Conservation (phyloP, 768 basidiomycete species). For the Tephrocybe sp. region DNA sequence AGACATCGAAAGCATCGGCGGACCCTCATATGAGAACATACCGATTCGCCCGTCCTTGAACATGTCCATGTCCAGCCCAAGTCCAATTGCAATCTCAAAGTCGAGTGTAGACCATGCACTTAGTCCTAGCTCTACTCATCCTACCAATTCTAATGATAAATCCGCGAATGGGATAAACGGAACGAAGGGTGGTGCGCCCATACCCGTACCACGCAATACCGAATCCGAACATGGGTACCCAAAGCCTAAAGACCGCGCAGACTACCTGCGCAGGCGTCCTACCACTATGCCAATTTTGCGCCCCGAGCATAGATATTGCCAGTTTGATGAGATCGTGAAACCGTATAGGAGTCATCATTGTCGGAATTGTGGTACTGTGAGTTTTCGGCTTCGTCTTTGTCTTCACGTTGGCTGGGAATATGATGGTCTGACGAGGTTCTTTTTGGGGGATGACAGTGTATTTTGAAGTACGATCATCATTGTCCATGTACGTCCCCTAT, state of each 20-base stretch:
- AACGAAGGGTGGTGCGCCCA: too few relatives aligned
- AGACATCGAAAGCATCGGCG: constrained; percentile 30
- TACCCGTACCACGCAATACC: not conserved
- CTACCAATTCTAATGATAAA: too few relatives aligned
- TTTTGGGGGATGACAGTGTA: constrained; percentile 46
- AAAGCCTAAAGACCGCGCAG: constrained; percentile 3
- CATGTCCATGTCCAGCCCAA: not conserved
- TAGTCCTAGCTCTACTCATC: too few relatives aligned
- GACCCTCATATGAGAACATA: constrained; percentile 42
- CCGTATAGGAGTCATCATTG: constrained; percentile 81
- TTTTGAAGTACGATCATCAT: constrained; percentile 85
- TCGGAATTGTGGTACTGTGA: constrained; percentile 74
- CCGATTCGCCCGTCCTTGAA: not conserved
- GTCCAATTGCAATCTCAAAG: too few relatives aligned
- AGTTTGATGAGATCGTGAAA: constrained; percentile 60
- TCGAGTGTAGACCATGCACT: too few relatives aligned
- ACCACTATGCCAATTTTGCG: constrained; percentile 42
- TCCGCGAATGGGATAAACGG: too few relatives aligned
- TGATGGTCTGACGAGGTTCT: not conserved
- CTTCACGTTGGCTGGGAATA: constrained; percentile 1
- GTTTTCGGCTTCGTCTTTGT: constrained; percentile 23
- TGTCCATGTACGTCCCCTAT: constrained; percentile 71
- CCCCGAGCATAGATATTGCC: constrained; percentile 69
- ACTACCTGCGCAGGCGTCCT: constrained; percentile 30
- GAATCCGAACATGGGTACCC: constrained; percentile 4